Base-by-base conservation (phyloP, 345 rosid species). In the Passiflora organensis region DNA sequence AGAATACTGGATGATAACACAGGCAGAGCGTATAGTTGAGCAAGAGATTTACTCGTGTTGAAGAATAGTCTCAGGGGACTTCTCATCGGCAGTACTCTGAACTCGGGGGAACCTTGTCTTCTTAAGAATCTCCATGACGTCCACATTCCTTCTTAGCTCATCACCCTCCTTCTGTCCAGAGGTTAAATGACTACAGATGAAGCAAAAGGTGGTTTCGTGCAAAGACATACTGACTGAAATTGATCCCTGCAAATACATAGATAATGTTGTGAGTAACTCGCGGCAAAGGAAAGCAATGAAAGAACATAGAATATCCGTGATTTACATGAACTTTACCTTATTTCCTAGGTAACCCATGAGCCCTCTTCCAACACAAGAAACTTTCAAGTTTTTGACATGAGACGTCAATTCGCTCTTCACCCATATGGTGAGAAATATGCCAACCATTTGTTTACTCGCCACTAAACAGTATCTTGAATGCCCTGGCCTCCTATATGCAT, bases 151-250 rank as follows among this genome's bases (percentile, higher is more conserved):
- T 54, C 95, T 78, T 36, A 81, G 77, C 73, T 93, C 94, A 64
- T 93, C 96, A 4, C 99, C 99, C 55, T 78, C 99, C 68, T 89
- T 93, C 69, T 93, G 99, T 60, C 99, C 99, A 0, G 99, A 93
- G 18, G 99, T 93, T 45, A 93, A 83, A 58, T 93, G 99, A 50
- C 76, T 89, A 66, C 99, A 93, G 48, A 93, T 70, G 60, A 93
- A 89, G 77, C 99, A 93, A 62, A 93, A 93, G 67, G 86, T 93
- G 22, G 99, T 93, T 58, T 86, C 86, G 50, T 86, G 99, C 68
- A 89, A 68, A 64, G 81, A 72, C 99, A 93, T 89, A 71, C 99
- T 93, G 48, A 89, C 72, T 6, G 99, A 85, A 59, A 93, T 93
- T 44, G 99, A 93, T 60, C 99, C 99, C 99, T 93, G 76, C 62